A percentile compares a stretch with the other conserved stretches of the same genome.
Evolutionary conservation across 2,329 filamentous ascomycete genomes (phyloP).

Genomic region (Fusarium neocosmosporiellum): DNA sequence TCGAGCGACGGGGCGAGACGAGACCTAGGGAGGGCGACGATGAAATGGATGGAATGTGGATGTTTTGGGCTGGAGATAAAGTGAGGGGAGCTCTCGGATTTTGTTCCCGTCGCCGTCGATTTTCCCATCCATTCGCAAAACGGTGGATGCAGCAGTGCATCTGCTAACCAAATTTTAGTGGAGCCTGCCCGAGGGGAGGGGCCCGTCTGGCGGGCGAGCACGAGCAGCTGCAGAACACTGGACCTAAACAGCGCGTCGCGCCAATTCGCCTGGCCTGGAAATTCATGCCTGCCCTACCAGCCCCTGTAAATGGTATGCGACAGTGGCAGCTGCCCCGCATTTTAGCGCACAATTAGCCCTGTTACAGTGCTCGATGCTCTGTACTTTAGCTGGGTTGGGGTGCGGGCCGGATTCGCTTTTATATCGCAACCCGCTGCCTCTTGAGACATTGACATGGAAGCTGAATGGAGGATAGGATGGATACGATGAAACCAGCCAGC

Average conservation of each 20-base stretch:
- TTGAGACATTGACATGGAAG: background rate
- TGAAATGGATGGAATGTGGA: slow-evolving; percentile 11
- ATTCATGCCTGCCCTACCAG: slow-evolving; percentile 16
- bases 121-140: slow-evolving; percentile 9
- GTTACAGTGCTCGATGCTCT: slow-evolving; percentile 5
- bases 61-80: slow-evolving; percentile 3
- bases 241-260: slow-evolving; percentile 7
- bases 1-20: background rate
- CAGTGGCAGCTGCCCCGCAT: slow-evolving; percentile 10
- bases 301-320: background rate
- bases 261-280: slow-evolving; percentile 5
- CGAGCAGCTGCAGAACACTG: background rate
- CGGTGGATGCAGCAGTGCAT: slow-evolving; percentile 13
- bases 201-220: background rate
- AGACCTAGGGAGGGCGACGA: background rate
- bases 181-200: background rate
- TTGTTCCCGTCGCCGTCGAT: slow-evolving; percentile 11
- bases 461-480: background rate
- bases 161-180: slow-evolving; percentile 1
- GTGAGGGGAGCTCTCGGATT: slow-evolving; percentile 37
- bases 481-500: background rate
- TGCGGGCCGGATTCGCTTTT: background rate
- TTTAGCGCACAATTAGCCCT: slow-evolving; percentile 28
- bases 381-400: background rate
- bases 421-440: background rate